These are phyloP conservation scores for Yarrowia sp. DNA, from an alignment of 805 yeast species.

Conservation along the genomic window DNA sequence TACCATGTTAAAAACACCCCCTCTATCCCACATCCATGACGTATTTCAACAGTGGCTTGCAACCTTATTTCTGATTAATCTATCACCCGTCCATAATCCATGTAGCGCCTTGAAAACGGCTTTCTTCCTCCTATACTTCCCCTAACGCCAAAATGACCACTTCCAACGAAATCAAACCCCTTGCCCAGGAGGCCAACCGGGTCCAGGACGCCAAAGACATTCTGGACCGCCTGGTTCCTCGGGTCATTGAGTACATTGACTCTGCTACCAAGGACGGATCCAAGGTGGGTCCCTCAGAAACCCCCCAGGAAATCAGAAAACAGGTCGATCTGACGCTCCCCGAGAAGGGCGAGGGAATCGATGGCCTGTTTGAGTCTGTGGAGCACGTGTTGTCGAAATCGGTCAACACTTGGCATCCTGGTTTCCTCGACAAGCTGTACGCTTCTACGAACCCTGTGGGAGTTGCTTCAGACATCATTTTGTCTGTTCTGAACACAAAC, in stretches of 20 bases:
- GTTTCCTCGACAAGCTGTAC: constrained; percentile 81
- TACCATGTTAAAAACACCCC: not conserved
- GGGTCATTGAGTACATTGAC: constrained; percentile 33
- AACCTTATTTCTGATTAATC: not conserved
- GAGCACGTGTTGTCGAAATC: constrained; percentile 68
- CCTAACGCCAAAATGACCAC: not conserved
- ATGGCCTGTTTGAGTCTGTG: constrained; percentile 58
- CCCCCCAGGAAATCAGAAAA: constrained; percentile 57
- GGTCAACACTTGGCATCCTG: constrained; percentile 86
- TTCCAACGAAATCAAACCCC: constrained; percentile 25
- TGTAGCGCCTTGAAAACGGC: not conserved
- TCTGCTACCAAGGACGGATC: constrained; percentile 12
- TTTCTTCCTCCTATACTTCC: not conserved
- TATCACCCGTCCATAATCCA: not conserved
- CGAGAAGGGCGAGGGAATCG: constrained; percentile 52
- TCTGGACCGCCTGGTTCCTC: constrained; percentile 27
- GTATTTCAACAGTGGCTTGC: constrained; percentile 14
- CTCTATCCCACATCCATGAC: constrained; percentile 3
- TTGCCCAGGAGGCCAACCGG: constrained; percentile 21
- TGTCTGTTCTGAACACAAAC: constrained; percentile 78
- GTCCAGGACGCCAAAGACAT: constrained; percentile 33
- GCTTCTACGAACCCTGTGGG: constrained; percentile 90
- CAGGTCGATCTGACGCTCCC: constrained; percentile 52
- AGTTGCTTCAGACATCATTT: constrained; percentile 70
- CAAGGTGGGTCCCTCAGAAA: constrained; percentile 26